Base-by-base conservation (phyloP, 169 alveolate species). In the Eimeria falciformis region DNA sequence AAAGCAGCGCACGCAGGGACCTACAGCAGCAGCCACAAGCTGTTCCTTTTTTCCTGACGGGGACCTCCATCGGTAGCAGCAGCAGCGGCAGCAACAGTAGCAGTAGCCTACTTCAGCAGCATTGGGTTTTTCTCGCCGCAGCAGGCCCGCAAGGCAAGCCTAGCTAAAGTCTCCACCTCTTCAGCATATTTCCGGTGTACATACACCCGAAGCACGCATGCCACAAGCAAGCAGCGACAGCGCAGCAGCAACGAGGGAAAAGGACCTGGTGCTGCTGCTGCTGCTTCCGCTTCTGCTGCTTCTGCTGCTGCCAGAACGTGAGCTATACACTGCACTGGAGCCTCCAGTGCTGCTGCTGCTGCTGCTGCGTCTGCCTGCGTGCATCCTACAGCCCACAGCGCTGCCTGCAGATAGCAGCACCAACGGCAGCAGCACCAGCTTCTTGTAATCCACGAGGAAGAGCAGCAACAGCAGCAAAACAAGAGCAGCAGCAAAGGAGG, bases 291-390 rank as follows among this genome's bases (percentile, higher is more conserved):
- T 62, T 14, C 73, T 50, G 7, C 62, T 50, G 62, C 62, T 62
- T 62, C 73, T 62, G 73, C 73, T 62, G 73, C 73, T 62, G 73
- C 73, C 73, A 62, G n/a, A n/a, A 62, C 73, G n/a, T n/a, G 73
- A 9, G 73, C 73, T 14, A 62, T 62, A 29, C 73, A 62, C 73
- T 62, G 73, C 7, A 62, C 73, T 14, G 17, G 29, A 12, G 73
- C 73, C n/a, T 62, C 73, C 7, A 62, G 25, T 62, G 73, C 73
- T 18, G 73, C 29, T 62, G 73, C 73, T 18, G 73, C 73, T n/a
- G 73, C 73, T 12, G 73, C 73, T 0, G n/a, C 73, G 12, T 62
- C 73, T 14, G 73, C 73, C 11, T 62, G 73, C n/a, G 73, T 62
- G 29, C 33, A 62, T 14, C 73, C 73, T 18, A 62, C 73, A 14